phyloP scores from a whole-genome alignment of 345 rosid genomes.

The Eucalyptus shirleyi region DNA sequence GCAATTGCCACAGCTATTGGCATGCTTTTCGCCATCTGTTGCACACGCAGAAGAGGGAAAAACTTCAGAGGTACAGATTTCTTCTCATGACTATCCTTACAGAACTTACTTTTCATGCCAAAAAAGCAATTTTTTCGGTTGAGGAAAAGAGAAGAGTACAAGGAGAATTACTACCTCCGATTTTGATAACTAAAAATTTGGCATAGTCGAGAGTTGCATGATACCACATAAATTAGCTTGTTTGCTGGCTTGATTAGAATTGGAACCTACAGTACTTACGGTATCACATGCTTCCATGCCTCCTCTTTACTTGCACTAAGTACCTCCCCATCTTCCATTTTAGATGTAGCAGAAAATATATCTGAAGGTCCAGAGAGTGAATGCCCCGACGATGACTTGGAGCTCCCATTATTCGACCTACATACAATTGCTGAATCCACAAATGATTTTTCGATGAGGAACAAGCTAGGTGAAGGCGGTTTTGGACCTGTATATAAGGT shows the following conservation, averaged over 20 bases:
- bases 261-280: neutral
- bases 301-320: neutral
- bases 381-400: neutral
- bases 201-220: neutral
- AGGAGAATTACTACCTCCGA: neutral
- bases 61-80: neutral
- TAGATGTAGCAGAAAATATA: neutral
- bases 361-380: neutral
- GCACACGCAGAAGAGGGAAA: neutral
- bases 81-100: neutral
- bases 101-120: neutral
- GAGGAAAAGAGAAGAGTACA: neutral
- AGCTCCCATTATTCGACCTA: neutral
- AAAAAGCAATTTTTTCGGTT: neutral
- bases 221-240: neutral
- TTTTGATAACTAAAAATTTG: neutral
- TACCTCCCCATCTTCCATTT: neutral
- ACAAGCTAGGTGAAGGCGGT: constrained; percentile 23
- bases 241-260: neutral
- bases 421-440: neutral
- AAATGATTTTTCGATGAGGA: constrained; percentile 2
- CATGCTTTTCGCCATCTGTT: neutral
- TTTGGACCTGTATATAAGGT: constrained; percentile 14
- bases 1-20: neutral
- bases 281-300: neutral